Evolutionary conservation across 306 rosid genomes (phyloP).

Genomic region (Boehmeria nivea): DNA sequence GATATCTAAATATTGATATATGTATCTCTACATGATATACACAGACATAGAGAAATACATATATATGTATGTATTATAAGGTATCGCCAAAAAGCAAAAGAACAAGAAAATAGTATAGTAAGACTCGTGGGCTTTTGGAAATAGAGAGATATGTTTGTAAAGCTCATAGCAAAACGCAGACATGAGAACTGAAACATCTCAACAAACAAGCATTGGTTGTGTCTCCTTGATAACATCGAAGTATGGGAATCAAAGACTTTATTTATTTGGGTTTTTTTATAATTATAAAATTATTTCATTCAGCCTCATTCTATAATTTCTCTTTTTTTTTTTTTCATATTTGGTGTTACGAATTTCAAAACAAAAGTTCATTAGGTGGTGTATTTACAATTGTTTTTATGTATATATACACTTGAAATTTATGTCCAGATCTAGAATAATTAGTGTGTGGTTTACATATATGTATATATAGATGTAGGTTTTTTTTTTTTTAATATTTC

Average conservation of each 20-base stretch:
- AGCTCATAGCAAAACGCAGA: conserved; percentile 18
- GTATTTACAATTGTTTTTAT: too few relatives aligned
- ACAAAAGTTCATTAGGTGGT: too few relatives aligned
- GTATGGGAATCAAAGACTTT: background rate
- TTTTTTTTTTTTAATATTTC: background rate
- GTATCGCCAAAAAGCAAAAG: background rate
- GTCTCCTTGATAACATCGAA: conserved; percentile 17
- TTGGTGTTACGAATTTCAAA: too few relatives aligned
- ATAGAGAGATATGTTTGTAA: conserved; percentile 27
- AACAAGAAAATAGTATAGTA: background rate
- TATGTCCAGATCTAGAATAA: too few relatives aligned
- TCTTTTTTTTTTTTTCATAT: too few relatives aligned
- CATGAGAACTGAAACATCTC: conserved; percentile 20
- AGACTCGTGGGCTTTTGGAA: conserved; percentile 15
- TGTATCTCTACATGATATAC: too few relatives aligned
- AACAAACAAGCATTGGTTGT: conserved; percentile 11
- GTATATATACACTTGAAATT: too few relatives aligned
- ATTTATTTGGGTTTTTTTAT: too few relatives aligned
- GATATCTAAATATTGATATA: background rate
- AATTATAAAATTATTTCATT: too few relatives aligned
- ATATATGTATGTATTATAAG: too few relatives aligned
- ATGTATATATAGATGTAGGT: background rate
- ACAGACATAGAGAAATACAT: too few relatives aligned
- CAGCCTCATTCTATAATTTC: too few relatives aligned
- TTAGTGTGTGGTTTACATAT: background rate